A percentile compares a stretch with the other conserved stretches of the same genome.
Evolutionary conservation across 441 rosid species (phyloP).

Genomic region (Codiaeum variegatum): DNA sequence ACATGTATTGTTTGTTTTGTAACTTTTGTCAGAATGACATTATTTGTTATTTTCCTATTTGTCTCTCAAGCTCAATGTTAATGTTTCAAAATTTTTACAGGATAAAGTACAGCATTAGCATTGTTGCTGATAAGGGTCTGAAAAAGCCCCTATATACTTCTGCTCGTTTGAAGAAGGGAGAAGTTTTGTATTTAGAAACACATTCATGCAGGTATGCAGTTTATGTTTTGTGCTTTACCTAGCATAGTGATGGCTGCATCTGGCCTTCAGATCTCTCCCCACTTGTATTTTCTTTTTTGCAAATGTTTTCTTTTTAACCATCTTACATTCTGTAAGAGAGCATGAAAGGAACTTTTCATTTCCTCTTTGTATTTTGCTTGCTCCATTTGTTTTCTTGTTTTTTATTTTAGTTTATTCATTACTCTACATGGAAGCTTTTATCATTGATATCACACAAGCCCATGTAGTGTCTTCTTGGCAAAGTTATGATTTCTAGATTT

Average conservation of each 20-base stretch:
- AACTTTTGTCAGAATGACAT: background rate
- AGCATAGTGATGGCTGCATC: background rate
- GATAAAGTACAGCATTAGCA: slow-evolving; percentile 95
- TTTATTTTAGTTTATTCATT: background rate
- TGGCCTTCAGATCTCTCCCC: background rate
- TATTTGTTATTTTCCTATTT: background rate
- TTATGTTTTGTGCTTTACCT: background rate
- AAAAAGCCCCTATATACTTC: slow-evolving; percentile 92
- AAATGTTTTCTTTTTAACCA: background rate
- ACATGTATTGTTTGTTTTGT: background rate
- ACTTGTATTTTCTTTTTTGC: slow-evolving; percentile 1
- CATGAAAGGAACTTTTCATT: background rate
- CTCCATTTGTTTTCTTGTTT: background rate
- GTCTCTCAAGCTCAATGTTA: background rate
- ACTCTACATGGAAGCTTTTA: background rate
- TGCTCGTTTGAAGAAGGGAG: slow-evolving; percentile 97
- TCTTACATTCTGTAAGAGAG: background rate
- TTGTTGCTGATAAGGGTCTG: slow-evolving; percentile 96
- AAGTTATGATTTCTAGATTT: slow-evolving; percentile 4
- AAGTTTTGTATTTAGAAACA: slow-evolving; percentile 88
- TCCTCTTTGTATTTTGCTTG: background rate
- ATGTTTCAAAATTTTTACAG: slow-evolving; percentile 35
- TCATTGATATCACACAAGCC: background rate
- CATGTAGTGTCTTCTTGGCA: slow-evolving; percentile 1
- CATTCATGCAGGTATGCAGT: slow-evolving; percentile 80